Percentiles rank a stretch among this genome's conserved stretches.
Evolutionary conservation across 1,284 basidiomycete genomes (phyloP).

Genomic region (Fomitopsis palustris): DNA sequence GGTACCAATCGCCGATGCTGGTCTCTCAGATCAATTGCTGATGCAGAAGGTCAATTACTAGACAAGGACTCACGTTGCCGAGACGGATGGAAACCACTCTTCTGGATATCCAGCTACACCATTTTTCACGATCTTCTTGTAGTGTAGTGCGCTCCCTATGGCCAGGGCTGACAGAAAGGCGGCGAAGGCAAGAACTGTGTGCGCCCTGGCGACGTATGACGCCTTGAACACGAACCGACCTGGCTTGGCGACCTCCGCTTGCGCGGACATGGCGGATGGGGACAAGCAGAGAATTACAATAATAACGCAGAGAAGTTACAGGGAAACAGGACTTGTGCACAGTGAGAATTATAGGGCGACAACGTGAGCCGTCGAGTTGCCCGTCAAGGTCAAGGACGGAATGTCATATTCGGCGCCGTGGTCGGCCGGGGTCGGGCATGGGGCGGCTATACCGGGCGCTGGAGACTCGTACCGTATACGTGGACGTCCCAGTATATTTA

Average conservation of each 20-base stretch:
- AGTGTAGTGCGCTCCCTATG: slow-evolving; percentile 73
- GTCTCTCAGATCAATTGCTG: neutral
- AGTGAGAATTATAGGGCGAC: neutral
- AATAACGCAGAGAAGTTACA: neutral
- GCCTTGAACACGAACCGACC: slow-evolving; percentile 31
- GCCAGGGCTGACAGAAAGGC: slow-evolving; percentile 74
- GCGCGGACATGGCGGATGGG: neutral
- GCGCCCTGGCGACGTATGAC: slow-evolving; percentile 53
- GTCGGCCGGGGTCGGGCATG: neutral
- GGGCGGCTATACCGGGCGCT: neutral
- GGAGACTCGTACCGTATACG: neutral
- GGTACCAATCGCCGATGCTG: slow-evolving; percentile 91
- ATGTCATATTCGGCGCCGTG: neutral
- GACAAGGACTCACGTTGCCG: slow-evolving; percentile 70
- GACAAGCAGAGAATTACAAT: neutral
- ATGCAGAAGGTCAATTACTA: neutral
- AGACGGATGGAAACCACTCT: slow-evolving; percentile 93
- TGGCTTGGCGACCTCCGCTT: neutral
- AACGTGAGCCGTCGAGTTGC: neutral
- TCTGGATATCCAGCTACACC: slow-evolving; percentile 81
- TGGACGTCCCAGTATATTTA: too few relatives aligned
- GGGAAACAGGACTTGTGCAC: neutral
- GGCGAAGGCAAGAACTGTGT: slow-evolving; percentile 66
- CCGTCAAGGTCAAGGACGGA: neutral
- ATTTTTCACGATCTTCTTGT: slow-evolving; percentile 88